phyloP scores from a whole-genome alignment of 2,329 filamentous ascomycete genomes.

The Cryphonectria naterciae region DNA sequence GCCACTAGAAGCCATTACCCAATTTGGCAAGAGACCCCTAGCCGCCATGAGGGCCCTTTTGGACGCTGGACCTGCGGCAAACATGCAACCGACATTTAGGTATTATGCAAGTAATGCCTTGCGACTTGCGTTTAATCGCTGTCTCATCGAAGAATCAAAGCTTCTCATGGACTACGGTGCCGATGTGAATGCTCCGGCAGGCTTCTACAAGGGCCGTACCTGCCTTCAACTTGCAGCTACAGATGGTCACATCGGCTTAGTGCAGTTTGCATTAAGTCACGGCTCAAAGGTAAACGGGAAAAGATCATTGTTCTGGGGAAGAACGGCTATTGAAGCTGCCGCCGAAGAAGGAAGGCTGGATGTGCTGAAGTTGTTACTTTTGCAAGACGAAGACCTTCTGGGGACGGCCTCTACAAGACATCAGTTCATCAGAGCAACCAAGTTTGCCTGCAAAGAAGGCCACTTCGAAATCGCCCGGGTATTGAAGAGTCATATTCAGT shows the following conservation, averaged over 20 bases:
- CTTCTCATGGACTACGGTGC: neutral
- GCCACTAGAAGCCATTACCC: neutral
- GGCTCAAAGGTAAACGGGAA: slow-evolving; percentile 7
- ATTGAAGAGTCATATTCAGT: neutral
- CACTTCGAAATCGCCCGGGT: neutral
- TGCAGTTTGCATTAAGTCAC: neutral
- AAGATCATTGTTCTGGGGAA: neutral
- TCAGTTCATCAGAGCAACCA: slow-evolving; percentile 13
- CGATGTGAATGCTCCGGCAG: neutral
- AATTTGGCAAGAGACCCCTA: fast-evolving
- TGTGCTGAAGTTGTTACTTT: neutral
- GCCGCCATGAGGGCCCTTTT: neutral
- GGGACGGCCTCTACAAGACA: neutral
- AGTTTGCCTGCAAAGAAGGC: fast-evolving
- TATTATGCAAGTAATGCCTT: neutral
- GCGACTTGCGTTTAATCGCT: neutral
- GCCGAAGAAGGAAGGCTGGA: neutral
- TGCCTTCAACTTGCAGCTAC: neutral
- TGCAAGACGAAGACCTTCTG: neutral
- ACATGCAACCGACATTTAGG: neutral
- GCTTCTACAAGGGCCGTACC: neutral
- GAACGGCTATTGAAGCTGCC: slow-evolving; percentile 10
- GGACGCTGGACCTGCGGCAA: neutral
- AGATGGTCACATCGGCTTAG: neutral
- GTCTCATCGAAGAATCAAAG: neutral